These are phyloP conservation scores for Coprinopsis sp. DNA, from an alignment of 768 basidiomycete genomes.

Conservation along the genomic window DNA sequence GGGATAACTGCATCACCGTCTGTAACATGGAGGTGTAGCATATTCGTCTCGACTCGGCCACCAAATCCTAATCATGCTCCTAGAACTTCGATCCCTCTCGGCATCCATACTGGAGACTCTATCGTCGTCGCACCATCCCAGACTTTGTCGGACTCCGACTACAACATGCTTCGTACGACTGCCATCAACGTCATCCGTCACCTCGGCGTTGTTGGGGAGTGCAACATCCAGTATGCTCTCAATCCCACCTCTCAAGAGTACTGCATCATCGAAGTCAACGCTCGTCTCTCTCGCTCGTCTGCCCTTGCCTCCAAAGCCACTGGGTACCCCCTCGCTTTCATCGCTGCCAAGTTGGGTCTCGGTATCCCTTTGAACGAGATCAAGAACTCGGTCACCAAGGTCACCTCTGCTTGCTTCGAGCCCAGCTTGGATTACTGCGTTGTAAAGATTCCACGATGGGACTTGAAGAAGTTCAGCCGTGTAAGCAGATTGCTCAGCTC, in stretches of 20 bases:
- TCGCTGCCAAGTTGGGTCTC: slow-evolving; percentile 96
- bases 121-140: slow-evolving; percentile 98
- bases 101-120: slow-evolving; percentile 98
- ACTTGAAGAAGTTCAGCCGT: slow-evolving; percentile 94
- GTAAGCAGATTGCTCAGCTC: slow-evolving; percentile 88
- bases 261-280: slow-evolving; percentile 98
- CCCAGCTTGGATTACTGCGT: slow-evolving; percentile 96
- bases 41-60: neutral
- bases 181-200: slow-evolving; percentile 99
- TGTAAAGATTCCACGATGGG: slow-evolving; percentile 99
- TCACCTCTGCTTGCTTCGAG: slow-evolving; percentile 96
- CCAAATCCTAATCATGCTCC: neutral
- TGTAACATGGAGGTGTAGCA: slow-evolving; percentile 97
- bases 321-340: slow-evolving; percentile 96
- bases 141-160: slow-evolving; percentile 97
- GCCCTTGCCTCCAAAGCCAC: slow-evolving; percentile 98
- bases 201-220: slow-evolving; percentile 95
- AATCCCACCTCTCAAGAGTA: slow-evolving; percentile 95
- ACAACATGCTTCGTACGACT: slow-evolving; percentile 98
- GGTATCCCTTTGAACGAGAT: slow-evolving; percentile 97
- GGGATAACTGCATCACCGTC: slow-evolving; percentile 98
- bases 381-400: slow-evolving; percentile 95
- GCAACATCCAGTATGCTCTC: slow-evolving; percentile 98
- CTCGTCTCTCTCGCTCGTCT: slow-evolving; percentile 96
- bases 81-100: slow-evolving; percentile 99